phyloP scores from a whole-genome alignment of 441 rosid species.

The Aleurites moluccanus region DNA sequence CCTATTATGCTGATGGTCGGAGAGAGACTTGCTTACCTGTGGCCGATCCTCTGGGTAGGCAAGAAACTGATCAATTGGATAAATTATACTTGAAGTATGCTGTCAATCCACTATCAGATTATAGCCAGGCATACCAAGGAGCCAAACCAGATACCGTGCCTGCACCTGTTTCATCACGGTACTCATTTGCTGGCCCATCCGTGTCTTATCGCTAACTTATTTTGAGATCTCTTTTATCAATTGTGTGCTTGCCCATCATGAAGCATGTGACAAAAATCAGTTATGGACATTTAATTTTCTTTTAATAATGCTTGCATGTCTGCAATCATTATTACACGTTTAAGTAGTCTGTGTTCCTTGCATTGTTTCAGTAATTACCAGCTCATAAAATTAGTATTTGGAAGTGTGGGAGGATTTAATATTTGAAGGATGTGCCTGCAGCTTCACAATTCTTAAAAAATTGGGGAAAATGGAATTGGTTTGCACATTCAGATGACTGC shows the following conservation, averaged over 20 bases:
- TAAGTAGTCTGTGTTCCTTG: not conserved
- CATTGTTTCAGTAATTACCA: not conserved
- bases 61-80: slow-evolving; percentile 33
- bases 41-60: slow-evolving; percentile 28
- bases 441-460: no score
- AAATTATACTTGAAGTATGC: slow-evolving; percentile 41
- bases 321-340: no score
- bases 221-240: not conserved
- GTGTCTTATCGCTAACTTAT: slow-evolving; percentile 28
- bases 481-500: not conserved
- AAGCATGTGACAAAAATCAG: not conserved
- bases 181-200: slow-evolving; percentile 53
- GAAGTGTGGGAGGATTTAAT: not conserved
- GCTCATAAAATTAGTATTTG: not conserved
- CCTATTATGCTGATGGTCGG: slow-evolving; percentile 22
- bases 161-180: slow-evolving; percentile 55
- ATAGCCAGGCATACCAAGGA: slow-evolving; percentile 32
- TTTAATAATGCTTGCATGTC: not conserved
- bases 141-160: slow-evolving; percentile 30
- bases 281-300: not conserved
- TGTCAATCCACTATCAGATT: slow-evolving; percentile 36
- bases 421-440: not conserved
- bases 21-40: slow-evolving; percentile 33
- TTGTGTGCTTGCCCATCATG: not conserved
- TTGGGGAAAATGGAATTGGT: not conserved